These are phyloP conservation scores for Kwoniella heveanensis DNA, from an alignment of 768 basidiomycete genomes.

Conservation along the genomic window DNA sequence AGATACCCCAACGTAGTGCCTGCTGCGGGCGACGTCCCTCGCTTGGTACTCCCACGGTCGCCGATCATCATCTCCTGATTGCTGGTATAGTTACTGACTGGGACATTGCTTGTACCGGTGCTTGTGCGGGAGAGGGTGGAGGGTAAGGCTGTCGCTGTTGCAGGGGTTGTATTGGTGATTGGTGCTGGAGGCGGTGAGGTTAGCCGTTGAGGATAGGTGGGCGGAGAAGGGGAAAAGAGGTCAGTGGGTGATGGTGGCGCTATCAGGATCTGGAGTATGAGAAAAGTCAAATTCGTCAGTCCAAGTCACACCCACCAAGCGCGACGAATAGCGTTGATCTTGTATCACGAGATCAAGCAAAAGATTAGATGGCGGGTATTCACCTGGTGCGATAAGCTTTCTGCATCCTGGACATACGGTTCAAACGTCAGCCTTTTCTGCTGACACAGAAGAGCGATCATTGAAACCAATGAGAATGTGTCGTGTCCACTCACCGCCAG, in stretches of 20 bases:
- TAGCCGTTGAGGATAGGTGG: conserved; percentile 25
- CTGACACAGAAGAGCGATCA: no score
- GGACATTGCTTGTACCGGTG: background rate
- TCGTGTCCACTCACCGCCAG: conserved; percentile 19
- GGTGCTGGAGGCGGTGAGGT: conserved; percentile 36
- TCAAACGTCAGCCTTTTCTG: background rate
- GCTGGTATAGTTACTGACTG: background rate
- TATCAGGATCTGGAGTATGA: conserved; percentile 35
- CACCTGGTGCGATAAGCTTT: conserved; percentile 32
- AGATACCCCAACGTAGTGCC: conserved; percentile 41
- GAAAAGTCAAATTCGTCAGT: background rate
- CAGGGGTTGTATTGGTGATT: conserved; percentile 16
- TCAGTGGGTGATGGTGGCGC: conserved; percentile 47
- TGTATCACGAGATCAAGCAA: no score
- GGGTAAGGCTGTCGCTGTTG: conserved; percentile 21
- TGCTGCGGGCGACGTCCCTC: conserved; percentile 23
- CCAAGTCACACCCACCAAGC: no score
- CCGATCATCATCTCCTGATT: background rate
- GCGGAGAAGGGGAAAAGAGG: conserved; percentile 43
- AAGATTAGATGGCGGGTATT: no score
- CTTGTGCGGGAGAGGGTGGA: background rate
- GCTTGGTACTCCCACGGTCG: conserved; percentile 4
- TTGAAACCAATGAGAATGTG: no score
- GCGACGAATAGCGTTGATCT: no score
- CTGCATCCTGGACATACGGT: conserved; percentile 20